phyloP scores from a whole-genome alignment of 192 early-diverging fungal genomes.

The Linnemannia schmuckeri region DNA sequence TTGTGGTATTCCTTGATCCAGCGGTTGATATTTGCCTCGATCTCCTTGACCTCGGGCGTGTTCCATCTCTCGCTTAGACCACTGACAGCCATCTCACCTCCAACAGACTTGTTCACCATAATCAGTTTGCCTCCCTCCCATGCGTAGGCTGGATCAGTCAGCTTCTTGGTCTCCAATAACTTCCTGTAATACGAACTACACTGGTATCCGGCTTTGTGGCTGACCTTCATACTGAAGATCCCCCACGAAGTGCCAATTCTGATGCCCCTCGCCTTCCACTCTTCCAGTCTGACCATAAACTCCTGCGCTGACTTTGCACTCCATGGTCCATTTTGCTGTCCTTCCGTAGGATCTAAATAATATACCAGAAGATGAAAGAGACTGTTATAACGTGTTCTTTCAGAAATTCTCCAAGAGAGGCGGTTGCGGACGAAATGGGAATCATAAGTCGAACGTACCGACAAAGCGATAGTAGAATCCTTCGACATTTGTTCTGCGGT shows the following conservation, averaged over 20 bases:
- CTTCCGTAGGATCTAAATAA: slow-evolving; percentile 61
- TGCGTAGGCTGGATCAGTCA: slow-evolving; percentile 64
- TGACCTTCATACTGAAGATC: slow-evolving; percentile 63
- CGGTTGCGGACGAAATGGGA: not conserved
- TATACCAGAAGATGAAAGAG: not conserved
- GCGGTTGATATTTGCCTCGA: slow-evolving; percentile 59
- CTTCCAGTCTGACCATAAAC: slow-evolving; percentile 65
- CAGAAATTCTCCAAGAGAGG: not conserved
- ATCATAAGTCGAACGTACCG: slow-evolving; percentile 31
- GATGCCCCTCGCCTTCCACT: slow-evolving; percentile 60
- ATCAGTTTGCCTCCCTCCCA: slow-evolving; percentile 64
- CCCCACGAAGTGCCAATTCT: slow-evolving; percentile 71
- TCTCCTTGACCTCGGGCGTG: slow-evolving; percentile 58
- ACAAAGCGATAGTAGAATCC: slow-evolving; percentile 71
- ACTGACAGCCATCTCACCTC: slow-evolving; percentile 51
- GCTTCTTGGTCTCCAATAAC: slow-evolving; percentile 54
- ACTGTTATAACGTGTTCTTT: not conserved
- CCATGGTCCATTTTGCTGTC: slow-evolving; percentile 67
- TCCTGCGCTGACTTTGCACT: slow-evolving; percentile 54
- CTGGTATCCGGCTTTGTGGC: slow-evolving; percentile 70
- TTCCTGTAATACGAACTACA: slow-evolving; percentile 71
- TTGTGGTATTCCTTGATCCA: slow-evolving; percentile 69
- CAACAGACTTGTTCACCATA: slow-evolving; percentile 60
- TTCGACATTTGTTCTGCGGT: slow-evolving; percentile 59
- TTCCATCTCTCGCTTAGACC: slow-evolving; percentile 65